Evolutionary conservation across 2,329 filamentous ascomycete genomes (phyloP).

Genomic region (Ophiostoma novo-ulmi): DNA sequence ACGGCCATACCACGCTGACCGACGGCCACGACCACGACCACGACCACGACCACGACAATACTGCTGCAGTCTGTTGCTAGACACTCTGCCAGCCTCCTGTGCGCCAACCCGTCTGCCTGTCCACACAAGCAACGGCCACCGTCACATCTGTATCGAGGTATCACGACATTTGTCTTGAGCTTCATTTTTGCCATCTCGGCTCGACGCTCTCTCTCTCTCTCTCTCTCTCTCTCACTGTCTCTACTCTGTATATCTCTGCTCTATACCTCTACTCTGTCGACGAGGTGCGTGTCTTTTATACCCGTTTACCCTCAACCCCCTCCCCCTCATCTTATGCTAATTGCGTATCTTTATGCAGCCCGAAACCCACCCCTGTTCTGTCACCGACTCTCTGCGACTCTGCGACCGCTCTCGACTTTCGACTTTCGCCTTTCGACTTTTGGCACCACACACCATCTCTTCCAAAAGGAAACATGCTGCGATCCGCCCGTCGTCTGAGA

Average conservation of each 20-base stretch:
- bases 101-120: background rate
- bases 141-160: slow-evolving; percentile 15
- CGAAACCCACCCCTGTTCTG: slow-evolving; percentile 21
- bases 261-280: background rate
- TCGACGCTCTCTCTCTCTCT: too few relatives aligned
- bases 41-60: background rate
- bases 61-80: background rate
- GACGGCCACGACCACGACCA: background rate
- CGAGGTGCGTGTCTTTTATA: background rate
- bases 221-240: too few relatives aligned
- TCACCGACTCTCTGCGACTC: background rate
- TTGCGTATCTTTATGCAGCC: slow-evolving; percentile 19
- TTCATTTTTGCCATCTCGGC: background rate
- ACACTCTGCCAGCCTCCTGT: background rate
- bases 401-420: background rate
- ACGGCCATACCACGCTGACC: background rate
- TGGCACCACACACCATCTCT: background rate
- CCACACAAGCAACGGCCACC: background rate
- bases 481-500: slow-evolving; percentile 38
- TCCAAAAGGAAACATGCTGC: slow-evolving; percentile 38
- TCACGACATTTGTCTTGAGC: slow-evolving; percentile 17
- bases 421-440: background rate
- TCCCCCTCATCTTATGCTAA: slow-evolving; percentile 18
- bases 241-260: background rate
- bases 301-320: background rate